Evolutionary conservation across 2,329 filamentous ascomycete genomes (phyloP), one percentile per base, ranked within the genome.

Genomic region (Ophiostoma ips): DNA sequence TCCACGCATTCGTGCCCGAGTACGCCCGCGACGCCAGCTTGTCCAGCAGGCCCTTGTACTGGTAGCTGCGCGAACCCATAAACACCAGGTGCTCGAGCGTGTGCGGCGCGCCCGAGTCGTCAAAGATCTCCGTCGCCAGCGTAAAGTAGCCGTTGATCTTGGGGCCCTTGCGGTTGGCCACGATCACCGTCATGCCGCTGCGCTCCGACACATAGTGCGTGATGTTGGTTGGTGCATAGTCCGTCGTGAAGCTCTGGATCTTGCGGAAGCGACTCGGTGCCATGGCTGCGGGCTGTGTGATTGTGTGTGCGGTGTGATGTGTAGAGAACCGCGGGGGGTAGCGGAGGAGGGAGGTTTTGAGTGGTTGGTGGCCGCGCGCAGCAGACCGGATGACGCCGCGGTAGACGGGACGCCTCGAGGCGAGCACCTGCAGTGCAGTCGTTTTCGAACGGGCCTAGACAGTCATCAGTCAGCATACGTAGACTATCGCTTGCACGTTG

Each of bases 1-100:
- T 98, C 87, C 90, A 98, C 4, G 92, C 92, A 66, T 98, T 98
- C 31, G 92, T 98, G 52, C 77, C 78, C 1, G 90, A 94, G 64
- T 96, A 98, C 1, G 90, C 87, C 56, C 94, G 79, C 5, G 87
- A 94, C 3, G 92, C 87, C 52, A 98, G 76, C 68, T 94, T 95
- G 64, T 96, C 90, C 16, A 98, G 75, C 37, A 98, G 80, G 1
- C 92, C 92, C 65, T 96, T 96, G 71, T 94, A 96, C 53, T 78
- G 83, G 64, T 95, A 96, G 62, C 76, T 94, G 63, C 85, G 88
- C 21, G 92, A 96, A 28, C 92, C 92, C 83, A 89, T 88, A 62
- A 89, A 90, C 56, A 86, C 72, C 13, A 90, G 68, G 63, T 89
- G 84, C 66, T 90, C 84, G n/a, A 90, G 71, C 0, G 85, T 89